Percentiles rank a stretch among this genome's conserved stretches.
Evolutionary conservation across 169 alveolate species (phyloP).

Genomic region (Fabrea salina): DNA sequence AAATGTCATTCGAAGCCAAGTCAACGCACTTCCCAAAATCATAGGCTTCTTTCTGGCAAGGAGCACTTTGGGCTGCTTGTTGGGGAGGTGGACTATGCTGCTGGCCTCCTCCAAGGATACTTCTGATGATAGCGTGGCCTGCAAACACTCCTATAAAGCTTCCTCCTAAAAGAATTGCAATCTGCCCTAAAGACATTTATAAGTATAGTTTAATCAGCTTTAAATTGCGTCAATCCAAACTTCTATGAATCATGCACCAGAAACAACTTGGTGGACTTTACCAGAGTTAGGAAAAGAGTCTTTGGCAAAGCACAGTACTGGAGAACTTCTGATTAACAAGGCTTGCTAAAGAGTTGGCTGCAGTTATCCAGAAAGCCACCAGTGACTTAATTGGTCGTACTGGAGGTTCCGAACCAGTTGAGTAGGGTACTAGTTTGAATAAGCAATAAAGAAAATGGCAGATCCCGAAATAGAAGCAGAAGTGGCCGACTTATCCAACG

Average conservation of each 20-base stretch:
- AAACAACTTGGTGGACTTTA: too few relatives aligned
- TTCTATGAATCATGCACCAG: too few relatives aligned
- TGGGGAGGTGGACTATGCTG: neutral
- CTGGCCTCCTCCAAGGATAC: neutral
- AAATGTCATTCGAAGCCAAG: neutral
- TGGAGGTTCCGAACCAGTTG: too few relatives aligned
- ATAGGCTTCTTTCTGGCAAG: neutral
- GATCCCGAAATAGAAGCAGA: neutral
- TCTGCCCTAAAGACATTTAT: neutral
- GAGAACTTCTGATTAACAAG: too few relatives aligned
- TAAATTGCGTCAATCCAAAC: too few relatives aligned
- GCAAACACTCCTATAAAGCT: neutral
- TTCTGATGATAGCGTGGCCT: neutral
- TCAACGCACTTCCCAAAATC: neutral
- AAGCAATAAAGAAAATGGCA: slow-evolving; percentile 14
- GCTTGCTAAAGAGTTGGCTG: too few relatives aligned
- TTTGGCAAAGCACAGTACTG: too few relatives aligned
- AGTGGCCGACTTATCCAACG: slow-evolving; percentile 9
- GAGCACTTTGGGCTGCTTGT: neutral
- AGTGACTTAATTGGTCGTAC: too few relatives aligned
- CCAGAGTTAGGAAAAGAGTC: too few relatives aligned
- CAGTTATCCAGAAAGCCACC: too few relatives aligned
- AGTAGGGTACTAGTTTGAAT: too few relatives aligned
- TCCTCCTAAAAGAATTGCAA: neutral
- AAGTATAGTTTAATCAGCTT: too few relatives aligned